phyloP scores from a whole-genome alignment of 2,329 filamentous ascomycete genomes.

The Ophiocordyceps sinensis region DNA sequence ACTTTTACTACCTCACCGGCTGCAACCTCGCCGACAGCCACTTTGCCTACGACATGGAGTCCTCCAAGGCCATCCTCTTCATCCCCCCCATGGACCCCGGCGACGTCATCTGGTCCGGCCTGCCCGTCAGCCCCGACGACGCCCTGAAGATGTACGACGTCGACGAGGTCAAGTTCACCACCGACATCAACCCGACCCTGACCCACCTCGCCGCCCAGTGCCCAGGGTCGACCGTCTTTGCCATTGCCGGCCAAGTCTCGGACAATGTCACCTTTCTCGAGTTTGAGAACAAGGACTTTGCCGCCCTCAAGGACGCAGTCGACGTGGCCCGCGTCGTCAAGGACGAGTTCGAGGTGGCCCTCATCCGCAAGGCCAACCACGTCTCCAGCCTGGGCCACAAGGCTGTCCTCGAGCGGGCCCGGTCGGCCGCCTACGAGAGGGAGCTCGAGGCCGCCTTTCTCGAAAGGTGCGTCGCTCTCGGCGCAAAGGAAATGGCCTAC shows the following conservation, averaged over 20 bases:
- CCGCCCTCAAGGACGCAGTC: slow-evolving; percentile 45
- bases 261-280: slow-evolving; percentile 56
- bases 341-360: slow-evolving; percentile 58
- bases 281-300: slow-evolving; percentile 50
- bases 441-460: slow-evolving; percentile 75
- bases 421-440: slow-evolving; percentile 56
- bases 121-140: slow-evolving; percentile 64
- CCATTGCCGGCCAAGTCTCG: slow-evolving; percentile 66
- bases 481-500: slow-evolving; percentile 75
- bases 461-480: slow-evolving; percentile 58
- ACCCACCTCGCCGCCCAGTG: slow-evolving; percentile 30
- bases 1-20: slow-evolving; percentile 91
- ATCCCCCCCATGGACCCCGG: slow-evolving; percentile 83
- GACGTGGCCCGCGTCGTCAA: slow-evolving; percentile 57
- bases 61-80: slow-evolving; percentile 66
- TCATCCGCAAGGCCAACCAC: slow-evolving; percentile 58
- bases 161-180: slow-evolving; percentile 59
- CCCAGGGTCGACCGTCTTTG: slow-evolving; percentile 43
- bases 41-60: slow-evolving; percentile 65
- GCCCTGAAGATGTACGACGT: slow-evolving; percentile 67
- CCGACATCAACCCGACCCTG: slow-evolving; percentile 62
- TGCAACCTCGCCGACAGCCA: slow-evolving; percentile 67
- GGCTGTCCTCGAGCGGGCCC: slow-evolving; percentile 45
- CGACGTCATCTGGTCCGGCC: slow-evolving; percentile 82
- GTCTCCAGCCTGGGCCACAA: slow-evolving; percentile 55